Percentiles rank a stretch among this genome's conserved stretches.
phyloP scores from a whole-genome alignment of 1,284 basidiomycete species.

The Coriolopsis trogii region DNA sequence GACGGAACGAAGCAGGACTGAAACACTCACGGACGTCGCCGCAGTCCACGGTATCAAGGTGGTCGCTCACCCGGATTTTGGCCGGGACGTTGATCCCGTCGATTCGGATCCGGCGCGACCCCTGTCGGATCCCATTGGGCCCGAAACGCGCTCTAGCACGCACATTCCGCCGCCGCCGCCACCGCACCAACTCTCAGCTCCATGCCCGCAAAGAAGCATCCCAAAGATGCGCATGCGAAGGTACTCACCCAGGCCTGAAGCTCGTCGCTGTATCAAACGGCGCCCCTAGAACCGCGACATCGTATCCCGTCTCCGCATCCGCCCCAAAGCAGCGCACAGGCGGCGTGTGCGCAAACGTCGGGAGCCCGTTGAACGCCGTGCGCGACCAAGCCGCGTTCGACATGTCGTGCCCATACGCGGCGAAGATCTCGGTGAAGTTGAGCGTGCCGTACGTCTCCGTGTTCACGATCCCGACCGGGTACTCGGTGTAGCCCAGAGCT shows the following conservation, averaged over 20 bases:
- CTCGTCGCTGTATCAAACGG: conserved; percentile 40
- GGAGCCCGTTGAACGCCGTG: conserved; percentile 34
- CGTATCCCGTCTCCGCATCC: conserved; percentile 30
- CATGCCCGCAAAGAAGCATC: too few species aligned
- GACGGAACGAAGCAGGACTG: not conserved
- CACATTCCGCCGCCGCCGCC: too few species aligned
- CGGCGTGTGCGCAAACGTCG: conserved; percentile 31
- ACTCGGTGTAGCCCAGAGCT: conserved; percentile 2
- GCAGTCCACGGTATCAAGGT: conserved; percentile 37
- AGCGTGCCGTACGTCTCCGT: conserved; percentile 11
- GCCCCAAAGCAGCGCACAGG: conserved; percentile 36
- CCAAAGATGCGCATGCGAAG: too few species aligned
- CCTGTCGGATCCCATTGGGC: conserved; percentile 41
- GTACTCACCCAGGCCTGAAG: conserved; percentile 36
- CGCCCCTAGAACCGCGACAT: conserved; percentile 38
- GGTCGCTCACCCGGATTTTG: conserved; percentile 33
- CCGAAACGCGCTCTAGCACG: conserved; percentile 41
- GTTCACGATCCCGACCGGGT: conserved; percentile 11
- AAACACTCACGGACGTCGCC: conserved; percentile 38
- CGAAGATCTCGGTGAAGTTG: conserved; percentile 32
- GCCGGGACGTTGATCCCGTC: conserved; percentile 34
- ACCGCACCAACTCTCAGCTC: too few species aligned
- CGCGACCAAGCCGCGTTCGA: conserved; percentile 28
- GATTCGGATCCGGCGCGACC: conserved; percentile 33
- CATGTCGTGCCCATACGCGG: conserved; percentile 13